Evolutionary conservation across 805 yeast species (phyloP).

Genomic region (Yarrowia sp.): DNA sequence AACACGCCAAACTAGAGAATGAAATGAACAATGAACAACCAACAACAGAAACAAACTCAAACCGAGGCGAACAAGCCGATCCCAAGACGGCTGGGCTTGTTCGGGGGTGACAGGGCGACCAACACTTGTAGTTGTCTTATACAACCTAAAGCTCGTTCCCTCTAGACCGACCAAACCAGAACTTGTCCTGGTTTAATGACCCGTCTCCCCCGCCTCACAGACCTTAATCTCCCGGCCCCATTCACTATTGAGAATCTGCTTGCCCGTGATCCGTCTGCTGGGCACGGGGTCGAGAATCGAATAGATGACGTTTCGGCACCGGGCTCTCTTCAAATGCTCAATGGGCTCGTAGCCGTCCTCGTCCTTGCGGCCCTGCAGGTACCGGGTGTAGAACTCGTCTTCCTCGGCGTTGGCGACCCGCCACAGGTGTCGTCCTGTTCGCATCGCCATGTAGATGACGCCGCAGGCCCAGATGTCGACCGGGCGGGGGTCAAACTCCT

Average conservation of each 20-base stretch:
- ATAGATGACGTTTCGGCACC: conserved; percentile 92
- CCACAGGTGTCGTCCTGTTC: conserved; percentile 96
- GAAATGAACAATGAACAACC: neutral
- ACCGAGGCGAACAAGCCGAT: neutral
- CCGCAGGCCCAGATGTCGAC: conserved; percentile 94
- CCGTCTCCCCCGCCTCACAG: conserved; percentile 70
- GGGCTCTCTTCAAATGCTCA: conserved; percentile 79
- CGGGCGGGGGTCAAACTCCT: conserved; percentile 73
- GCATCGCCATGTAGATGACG: conserved; percentile 74
- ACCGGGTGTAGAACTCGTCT: conserved; percentile 81
- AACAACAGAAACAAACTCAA: conserved; percentile 4
- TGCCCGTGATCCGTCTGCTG: conserved; percentile 81
- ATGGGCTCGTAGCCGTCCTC: conserved; percentile 91
- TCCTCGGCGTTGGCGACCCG: conserved; percentile 72
- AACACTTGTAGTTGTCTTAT: too few species aligned
- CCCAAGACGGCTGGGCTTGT: too few species aligned
- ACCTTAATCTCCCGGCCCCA: conserved; percentile 92
- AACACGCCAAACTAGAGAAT: neutral
- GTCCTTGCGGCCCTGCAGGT: conserved; percentile 78
- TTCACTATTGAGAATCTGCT: conserved; percentile 87
- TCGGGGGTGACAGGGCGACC: too few species aligned
- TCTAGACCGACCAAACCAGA: too few species aligned
- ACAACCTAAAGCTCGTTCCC: too few species aligned
- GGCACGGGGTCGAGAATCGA: conserved; percentile 94
- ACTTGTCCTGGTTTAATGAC: conserved; percentile 39